These are phyloP conservation scores for Hypoxylon fragiforme DNA, from an alignment of 495 filamentous ascomycete species.

Conservation along the genomic window DNA sequence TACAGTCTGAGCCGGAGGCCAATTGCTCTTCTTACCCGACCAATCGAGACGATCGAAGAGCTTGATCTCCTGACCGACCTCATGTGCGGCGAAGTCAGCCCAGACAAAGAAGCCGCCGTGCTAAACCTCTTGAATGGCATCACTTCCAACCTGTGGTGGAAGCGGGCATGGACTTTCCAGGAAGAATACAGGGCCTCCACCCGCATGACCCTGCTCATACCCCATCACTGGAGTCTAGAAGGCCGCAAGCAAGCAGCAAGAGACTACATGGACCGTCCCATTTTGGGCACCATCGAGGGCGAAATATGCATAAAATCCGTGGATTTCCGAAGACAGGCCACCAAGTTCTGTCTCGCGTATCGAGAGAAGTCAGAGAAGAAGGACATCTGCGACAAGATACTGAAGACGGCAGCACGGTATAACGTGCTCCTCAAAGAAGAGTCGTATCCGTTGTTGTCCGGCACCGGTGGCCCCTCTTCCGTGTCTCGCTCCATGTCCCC, in stretches of 20 bases:
- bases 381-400: constrained; percentile 29
- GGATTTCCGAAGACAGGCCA: constrained; percentile 31
- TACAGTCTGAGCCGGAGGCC: constrained; percentile 38
- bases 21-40: constrained; percentile 38
- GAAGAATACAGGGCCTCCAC: constrained; percentile 38
- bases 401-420: constrained; percentile 34
- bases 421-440: constrained; percentile 35
- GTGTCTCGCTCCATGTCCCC: constrained; percentile 39
- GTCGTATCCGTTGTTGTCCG: not conserved
- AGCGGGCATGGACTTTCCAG: constrained; percentile 41
- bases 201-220: constrained; percentile 37
- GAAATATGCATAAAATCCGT: constrained; percentile 40
- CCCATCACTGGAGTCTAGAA: constrained; percentile 32
- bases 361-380: constrained; percentile 17
- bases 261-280: constrained; percentile 7
- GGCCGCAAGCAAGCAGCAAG: constrained; percentile 16
- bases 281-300: constrained; percentile 34
- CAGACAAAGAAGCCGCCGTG: constrained; percentile 27
- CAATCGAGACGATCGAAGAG: constrained; percentile 28
- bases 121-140: constrained; percentile 33
- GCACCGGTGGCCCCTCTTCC: constrained; percentile 1
- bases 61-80: constrained; percentile 32
- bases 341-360: constrained; percentile 36
- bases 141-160: constrained; percentile 39
- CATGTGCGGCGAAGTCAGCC: constrained; percentile 20